Percentiles rank a stretch among this genome's conserved stretches.
These are phyloP conservation scores for Serpula lacrymans DNA, from an alignment of 768 basidiomycete genomes.

Conservation along the genomic window DNA sequence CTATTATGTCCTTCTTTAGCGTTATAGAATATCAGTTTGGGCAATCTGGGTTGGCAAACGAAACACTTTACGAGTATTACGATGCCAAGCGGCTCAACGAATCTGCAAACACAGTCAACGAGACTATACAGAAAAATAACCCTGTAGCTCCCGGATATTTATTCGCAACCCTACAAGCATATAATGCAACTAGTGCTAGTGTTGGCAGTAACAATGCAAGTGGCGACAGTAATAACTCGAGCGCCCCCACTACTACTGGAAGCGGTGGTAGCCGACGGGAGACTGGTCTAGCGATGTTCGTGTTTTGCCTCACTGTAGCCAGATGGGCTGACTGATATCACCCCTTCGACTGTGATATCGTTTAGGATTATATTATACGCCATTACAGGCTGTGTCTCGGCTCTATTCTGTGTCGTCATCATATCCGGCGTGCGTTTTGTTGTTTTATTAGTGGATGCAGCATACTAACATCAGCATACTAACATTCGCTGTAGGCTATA, in stretches of 20 bases:
- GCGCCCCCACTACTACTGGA: slow-evolving; percentile 11
- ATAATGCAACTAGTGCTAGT: slow-evolving; percentile 49
- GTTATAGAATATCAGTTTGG: slow-evolving; percentile 58
- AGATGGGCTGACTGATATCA: slow-evolving; percentile 4
- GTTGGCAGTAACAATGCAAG: slow-evolving; percentile 14
- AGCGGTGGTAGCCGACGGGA: slow-evolving; percentile 23
- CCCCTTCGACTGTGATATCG: slow-evolving; percentile 4
- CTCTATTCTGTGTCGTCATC: slow-evolving; percentile 81
- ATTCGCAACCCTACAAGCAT: slow-evolving; percentile 64
- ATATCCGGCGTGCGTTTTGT: slow-evolving; percentile 64
- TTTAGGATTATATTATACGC: slow-evolving; percentile 78
- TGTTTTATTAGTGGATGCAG: too few relatives aligned
- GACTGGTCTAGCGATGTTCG: slow-evolving; percentile 77
- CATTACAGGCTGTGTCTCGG: slow-evolving; percentile 86
- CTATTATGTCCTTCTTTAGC: slow-evolving; percentile 19
- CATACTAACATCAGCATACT: slow-evolving; percentile 1
- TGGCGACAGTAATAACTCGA: slow-evolving; percentile 18
- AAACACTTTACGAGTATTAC: slow-evolving; percentile 50
- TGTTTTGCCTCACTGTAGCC: slow-evolving; percentile 2
- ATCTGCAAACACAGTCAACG: slow-evolving; percentile 39
- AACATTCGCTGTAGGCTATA: slow-evolving; percentile 50
- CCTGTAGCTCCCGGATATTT: slow-evolving; percentile 57
- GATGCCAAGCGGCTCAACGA: slow-evolving; percentile 63
- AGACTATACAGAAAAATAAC: slow-evolving; percentile 39
- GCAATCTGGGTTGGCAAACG: slow-evolving; percentile 52